Evolutionary conservation across 805 yeast species (phyloP), one percentile per base, ranked within the genome.

Genomic region (Metschnikowia lachancei): DNA sequence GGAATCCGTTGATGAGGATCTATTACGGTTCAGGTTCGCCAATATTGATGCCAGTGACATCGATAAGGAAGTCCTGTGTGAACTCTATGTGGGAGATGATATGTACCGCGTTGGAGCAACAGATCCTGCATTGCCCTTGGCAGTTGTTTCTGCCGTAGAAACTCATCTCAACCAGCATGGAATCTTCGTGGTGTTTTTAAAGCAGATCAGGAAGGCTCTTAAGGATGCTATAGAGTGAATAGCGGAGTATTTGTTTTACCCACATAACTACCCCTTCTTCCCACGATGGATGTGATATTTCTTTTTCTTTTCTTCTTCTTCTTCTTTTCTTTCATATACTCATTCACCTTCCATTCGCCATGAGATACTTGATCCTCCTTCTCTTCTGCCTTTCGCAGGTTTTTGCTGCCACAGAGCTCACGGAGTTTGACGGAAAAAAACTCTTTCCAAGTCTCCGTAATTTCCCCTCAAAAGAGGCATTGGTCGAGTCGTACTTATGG

Each of bases 11-110:
- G 62, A 65, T 16, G 74, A 71, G 7, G 79, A 76, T 43, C 53
- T 72, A 29, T 58, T 83, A 36, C 64, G 62, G 47, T 78, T 83
- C 55, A 63, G 67, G 2, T 83, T 82, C 55, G 60, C 59, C 1
- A 76, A 76, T 39, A 65, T 82, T 14, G 79, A 77, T 50, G 66
- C 75, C 14, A 60, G 65, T 29, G 64, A 78, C 41, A 58, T 68
- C 36, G 67, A 67, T 32, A 62, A 63, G 31, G 73, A 72, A 52
- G 78, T 72, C 49, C 59, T 67, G 52, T 54, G 80, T 9, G 71
- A 73, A 13, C 48, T 83, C 17, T 74, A 75, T 49, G 73, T 82
- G 5, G 63, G 75, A 3, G 69, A 63, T 0, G 72, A 70, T 5
- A 29, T 36, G 16, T 52, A 48, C 47, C 36, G 40, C 1, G 34